Base-by-base conservation (phyloP, 2,329 filamentous ascomycete species). In the Rugonectria rugulosa region DNA sequence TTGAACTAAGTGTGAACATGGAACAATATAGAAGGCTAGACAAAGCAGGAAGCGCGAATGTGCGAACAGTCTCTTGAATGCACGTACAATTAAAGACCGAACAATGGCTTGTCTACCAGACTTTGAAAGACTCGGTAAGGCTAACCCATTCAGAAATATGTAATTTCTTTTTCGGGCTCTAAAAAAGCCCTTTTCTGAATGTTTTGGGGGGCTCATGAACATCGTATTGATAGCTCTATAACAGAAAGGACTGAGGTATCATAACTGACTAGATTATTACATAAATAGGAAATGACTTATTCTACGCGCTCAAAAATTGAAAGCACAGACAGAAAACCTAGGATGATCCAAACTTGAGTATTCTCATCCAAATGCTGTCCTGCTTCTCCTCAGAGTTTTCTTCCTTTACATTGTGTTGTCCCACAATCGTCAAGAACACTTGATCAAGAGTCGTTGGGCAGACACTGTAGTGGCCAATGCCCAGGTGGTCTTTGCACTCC, bases 391-490 rank as follows among this genome's bases (percentile, higher is more conserved):
- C 77, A 45, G 82, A 83, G 19, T 83, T 82, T 75, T 94, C 92
- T 71, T 96, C 91, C 62, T 87, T 79, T 6, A 94, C 83, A 70
- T 92, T 87, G 71, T 96, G 89, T 72, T 87, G 84, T 2, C 88
- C 88, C 0, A 97, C 92, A 69, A 97, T 95, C 21, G 83, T 83
- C 71, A 97, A 74, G 73, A 97, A 97, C 0, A 97, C 92, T 73
- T 97, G 91, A 70, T 97, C 93, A 36, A 97, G 76, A 14, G 91
- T 96, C 15, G 92, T 95, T 20, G 91, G 91, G 54, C 86, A 90
- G 61, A 97, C 91, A 44, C 89, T 92, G 73, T 94, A 97, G 72
- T 96, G 91, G 70, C 91, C 88, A 42, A 97, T 82, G 0, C 90
- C 90, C 23, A 97, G 73, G 5, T 75, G 73, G 17, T 85, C 77